Percentiles rank a stretch among this genome's conserved stretches.
Evolutionary conservation across 345 rosid genomes (phyloP).

Genomic region (Eucalyptus virginea): DNA sequence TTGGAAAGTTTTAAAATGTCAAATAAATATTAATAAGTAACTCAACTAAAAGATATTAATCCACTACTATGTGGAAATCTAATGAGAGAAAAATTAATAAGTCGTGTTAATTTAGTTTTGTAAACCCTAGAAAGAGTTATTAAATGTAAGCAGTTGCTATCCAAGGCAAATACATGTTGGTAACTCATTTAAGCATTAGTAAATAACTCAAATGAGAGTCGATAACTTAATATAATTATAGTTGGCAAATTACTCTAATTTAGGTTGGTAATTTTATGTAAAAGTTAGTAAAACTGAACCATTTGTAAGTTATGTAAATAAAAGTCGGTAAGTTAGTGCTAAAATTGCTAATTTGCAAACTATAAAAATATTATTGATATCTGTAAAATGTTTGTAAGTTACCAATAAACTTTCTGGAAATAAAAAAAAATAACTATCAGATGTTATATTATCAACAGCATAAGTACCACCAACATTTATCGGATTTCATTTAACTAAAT

Average conservation of each 20-base stretch:
- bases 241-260: background rate
- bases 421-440: background rate
- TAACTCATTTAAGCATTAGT: rapidly evolving
- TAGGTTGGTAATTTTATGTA: background rate
- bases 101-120: background rate
- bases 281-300: background rate
- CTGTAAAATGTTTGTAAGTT: rapidly evolving
- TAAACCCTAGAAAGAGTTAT: background rate
- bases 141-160: background rate
- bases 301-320: background rate
- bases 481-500: background rate
- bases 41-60: background rate
- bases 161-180: background rate
- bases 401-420: background rate
- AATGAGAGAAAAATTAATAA: rapidly evolving
- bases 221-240: rapidly evolving
- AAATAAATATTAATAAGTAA: background rate
- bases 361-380: rapidly evolving
- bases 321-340: background rate
- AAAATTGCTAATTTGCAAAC: background rate
- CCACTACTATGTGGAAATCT: background rate
- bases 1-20: too few relatives aligned
- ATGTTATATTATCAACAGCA: background rate
- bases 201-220: background rate
- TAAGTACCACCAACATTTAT: background rate